Base-by-base conservation (phyloP, 176 grass and related monocot genomes). In the Puccinellia tenuiflora region DNA sequence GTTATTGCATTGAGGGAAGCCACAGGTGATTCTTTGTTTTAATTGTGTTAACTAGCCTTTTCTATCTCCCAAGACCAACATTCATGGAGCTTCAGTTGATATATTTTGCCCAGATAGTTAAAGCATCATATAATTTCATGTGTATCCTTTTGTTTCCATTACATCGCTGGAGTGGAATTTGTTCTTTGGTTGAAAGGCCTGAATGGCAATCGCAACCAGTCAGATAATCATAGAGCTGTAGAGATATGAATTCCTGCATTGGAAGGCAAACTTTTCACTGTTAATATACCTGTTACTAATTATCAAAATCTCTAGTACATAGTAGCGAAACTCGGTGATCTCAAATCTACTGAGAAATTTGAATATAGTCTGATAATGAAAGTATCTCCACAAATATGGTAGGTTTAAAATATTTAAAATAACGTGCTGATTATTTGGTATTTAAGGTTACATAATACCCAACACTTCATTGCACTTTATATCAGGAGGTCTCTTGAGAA, bases 1-100 rank as follows among this genome's bases (percentile, higher is more conserved):
- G 90, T 28, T 92, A 89, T 24, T 92, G 90, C 69, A 46, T 92
- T 17, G 87, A 89, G 83, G 90, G 87, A 81, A 92, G 65, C 80
- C 76, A 93, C 64, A 93, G 88, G 91, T 93, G 21, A 52, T 79
- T 61, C 7, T 31, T 65, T 81, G 79, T 75, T 77, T 79, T 63
- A 25, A 60, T 7, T n/a, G 25, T 86, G 21, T 86, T 79, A 35
- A 14, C 43, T 21, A 33, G 39, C 7, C 0, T 68, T 52, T 63
- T 64, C 5, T 46, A 5, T 68, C 30, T 68, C 50, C 61, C 30
- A 31, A 67, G 3, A 35, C n/a, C 63, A 79, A 47, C 25, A 37
- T 81, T 69, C 15, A 52, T 28, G 31, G 31, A 68, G 8, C 63
- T 68, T 48, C 33, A 28, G 13, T 42, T 26, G 14, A 68, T 68